Percentiles rank a stretch among this genome's conserved stretches.
Evolutionary conservation across 345 rosid genomes (phyloP).

Genomic region (Erucastrum elatum): DNA sequence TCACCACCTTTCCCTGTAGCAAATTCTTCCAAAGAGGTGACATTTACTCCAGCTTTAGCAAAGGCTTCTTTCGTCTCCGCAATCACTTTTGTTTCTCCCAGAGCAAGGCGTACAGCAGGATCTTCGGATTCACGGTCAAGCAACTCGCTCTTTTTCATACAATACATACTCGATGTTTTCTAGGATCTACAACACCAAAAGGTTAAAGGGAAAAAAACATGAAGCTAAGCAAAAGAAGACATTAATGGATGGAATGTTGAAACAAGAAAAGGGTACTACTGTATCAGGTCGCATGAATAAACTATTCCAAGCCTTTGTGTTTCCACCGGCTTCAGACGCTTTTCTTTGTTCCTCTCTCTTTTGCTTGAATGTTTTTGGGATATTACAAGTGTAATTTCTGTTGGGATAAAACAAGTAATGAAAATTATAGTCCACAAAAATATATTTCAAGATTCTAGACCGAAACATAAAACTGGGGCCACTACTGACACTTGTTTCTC

Average conservation of each 20-base stretch:
- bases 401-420: slow-evolving; percentile 11
- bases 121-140: slow-evolving; percentile 86
- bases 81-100: slow-evolving; percentile 93
- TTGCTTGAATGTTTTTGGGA: slow-evolving; percentile 70
- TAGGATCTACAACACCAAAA: slow-evolving; percentile 51
- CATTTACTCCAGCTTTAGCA: slow-evolving; percentile 74
- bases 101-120: slow-evolving; percentile 89
- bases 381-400: slow-evolving; percentile 39
- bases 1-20: slow-evolving; percentile 58
- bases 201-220: not conserved
- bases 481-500: slow-evolving; percentile 60
- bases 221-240: not conserved
- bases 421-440: slow-evolving; percentile 3
- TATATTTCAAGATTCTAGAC: not conserved
- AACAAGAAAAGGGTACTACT: slow-evolving; percentile 49
- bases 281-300: slow-evolving; percentile 89
- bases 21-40: slow-evolving; percentile 65
- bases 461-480: not conserved
- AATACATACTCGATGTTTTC: slow-evolving; percentile 78
- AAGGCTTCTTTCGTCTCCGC: slow-evolving; percentile 85
- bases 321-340: slow-evolving; percentile 84
- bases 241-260: slow-evolving; percentile 7
- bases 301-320: slow-evolving; percentile 90
- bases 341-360: slow-evolving; percentile 75
- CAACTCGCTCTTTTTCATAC: slow-evolving; percentile 83